Evolutionary conservation across 1,284 basidiomycete species (phyloP), one percentile per base, ranked within the genome.

Genomic region (Cystobasidiaceae sp.): DNA sequence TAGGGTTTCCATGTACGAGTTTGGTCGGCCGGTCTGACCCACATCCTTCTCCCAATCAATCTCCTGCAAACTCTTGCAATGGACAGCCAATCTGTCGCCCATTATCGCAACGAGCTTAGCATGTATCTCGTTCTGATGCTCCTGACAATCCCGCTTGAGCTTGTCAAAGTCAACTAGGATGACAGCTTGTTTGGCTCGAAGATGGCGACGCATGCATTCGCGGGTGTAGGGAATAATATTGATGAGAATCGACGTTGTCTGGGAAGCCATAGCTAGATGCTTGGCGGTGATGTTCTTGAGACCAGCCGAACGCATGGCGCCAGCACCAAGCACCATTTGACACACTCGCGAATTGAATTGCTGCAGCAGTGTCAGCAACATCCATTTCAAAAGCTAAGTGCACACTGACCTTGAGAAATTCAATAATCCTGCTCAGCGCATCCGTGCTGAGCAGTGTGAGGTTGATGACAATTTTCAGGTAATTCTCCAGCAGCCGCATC

Each of bases 101-200:
- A 99, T 98, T 78, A 98, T 99, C 37, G 93, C 89, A 55, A 98
- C 88, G 58, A 99, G 82, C 80, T 99, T 99, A 61, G 90, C 84
- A 77, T 98, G 93, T 59, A 99, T 97, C 80, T 98, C 96, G 75
- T 93, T 91, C 79, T 98, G 96, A 78, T 99, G 94, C 77, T 98
- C 94, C 82, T 97, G 93, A 75, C 90, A 97, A 77, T 98, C 96
- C 78, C 94, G 83, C 79, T 93, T 97, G 65, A 98, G 83, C 80
- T 96, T 97, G 80, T 98, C 96, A 76, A 98, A 99, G 78, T 98
- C 94, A 30, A 92, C 85, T 43, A 98, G 82, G 86, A 98, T 93
- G 49, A 97, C 90, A 0, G 91, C 90, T 77, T 97, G 93, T 77
- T 92, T 93, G 54, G 86, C 83, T 74, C 85, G 92, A 50, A 98